Conservation (phyloP, 192 early-diverging fungal genomes). For the Gigaspora rosea region DNA sequence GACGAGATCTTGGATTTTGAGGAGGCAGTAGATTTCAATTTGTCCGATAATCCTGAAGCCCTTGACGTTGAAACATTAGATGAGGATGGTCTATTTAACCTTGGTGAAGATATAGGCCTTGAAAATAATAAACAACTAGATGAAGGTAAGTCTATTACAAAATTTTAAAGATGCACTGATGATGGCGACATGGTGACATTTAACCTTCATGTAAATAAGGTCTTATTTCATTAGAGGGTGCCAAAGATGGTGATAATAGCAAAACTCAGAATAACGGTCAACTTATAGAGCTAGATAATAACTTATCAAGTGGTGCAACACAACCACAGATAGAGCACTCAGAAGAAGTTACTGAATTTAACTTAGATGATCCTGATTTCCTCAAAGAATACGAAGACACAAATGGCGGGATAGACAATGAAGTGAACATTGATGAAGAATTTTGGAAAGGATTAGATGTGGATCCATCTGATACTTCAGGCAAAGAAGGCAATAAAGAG, state of each 20-base stretch:
- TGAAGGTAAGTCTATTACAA: not conserved
- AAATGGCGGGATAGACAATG: not conserved
- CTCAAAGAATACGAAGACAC: not conserved
- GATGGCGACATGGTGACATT: not conserved
- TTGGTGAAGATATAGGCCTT: not conserved
- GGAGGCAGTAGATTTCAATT: slow-evolving; percentile 1
- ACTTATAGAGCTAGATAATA: not conserved
- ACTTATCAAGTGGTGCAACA: not conserved
- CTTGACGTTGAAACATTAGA: not conserved
- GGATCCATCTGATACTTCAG: not conserved
- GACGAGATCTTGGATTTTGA: slow-evolving; percentile 20
- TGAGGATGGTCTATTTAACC: not conserved
- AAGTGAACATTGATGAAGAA: not conserved
- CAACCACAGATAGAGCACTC: not conserved
- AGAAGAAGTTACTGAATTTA: not conserved
- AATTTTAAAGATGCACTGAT: not conserved
- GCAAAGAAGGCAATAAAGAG: not conserved
- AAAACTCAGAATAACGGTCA: not conserved
- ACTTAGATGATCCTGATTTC: slow-evolving; percentile 1
- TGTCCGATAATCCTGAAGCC: not conserved
- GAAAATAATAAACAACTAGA: not conserved
- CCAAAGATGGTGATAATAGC: not conserved
- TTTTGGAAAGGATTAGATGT: slow-evolving; percentile 15
- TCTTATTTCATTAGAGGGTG: not conserved
- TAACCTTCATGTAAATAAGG: not conserved